Evolutionary conservation across 495 filamentous ascomycete genomes (phyloP).

Genomic region (Amniculicola lignicola): DNA sequence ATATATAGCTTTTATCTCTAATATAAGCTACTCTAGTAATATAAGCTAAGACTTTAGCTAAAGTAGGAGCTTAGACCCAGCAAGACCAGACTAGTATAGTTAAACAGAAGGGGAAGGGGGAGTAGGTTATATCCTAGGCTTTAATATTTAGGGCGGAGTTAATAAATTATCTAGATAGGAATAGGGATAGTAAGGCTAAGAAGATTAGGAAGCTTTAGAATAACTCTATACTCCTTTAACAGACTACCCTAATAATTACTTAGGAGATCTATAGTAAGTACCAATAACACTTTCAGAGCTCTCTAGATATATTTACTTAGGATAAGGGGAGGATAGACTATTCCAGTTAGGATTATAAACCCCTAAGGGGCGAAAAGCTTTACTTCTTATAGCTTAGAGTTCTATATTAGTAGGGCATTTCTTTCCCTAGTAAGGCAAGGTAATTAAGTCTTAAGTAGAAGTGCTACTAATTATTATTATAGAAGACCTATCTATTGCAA

Average conservation of each 20-base stretch:
- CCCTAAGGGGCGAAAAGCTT: conserved; percentile 11
- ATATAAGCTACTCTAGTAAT: conserved; percentile 34
- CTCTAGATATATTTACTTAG: conserved; percentile 16
- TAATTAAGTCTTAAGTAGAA: conserved; percentile 23
- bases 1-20: conserved; percentile 64
- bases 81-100: conserved; percentile 17
- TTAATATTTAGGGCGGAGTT: conserved; percentile 4
- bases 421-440: conserved; percentile 18
- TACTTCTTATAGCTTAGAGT: conserved; percentile 20
- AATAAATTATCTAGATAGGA: conserved; percentile 11
- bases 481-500: conserved; percentile 5
- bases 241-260: conserved; percentile 28
- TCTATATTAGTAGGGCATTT: conserved; percentile 27
- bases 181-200: background rate
- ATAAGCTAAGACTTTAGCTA: conserved; percentile 33
- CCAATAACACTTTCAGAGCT: background rate
- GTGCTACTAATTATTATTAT: conserved; percentile 20
- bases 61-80: conserved; percentile 25
- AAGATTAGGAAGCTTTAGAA: conserved; percentile 10
- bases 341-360: conserved; percentile 26
- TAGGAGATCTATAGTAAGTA: conserved; percentile 12
- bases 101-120: no score
- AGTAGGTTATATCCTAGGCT: conserved; percentile 1
- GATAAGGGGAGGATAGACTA: conserved; percentile 6
- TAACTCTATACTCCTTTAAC: conserved; percentile 27